Conservation (phyloP, 2,329 filamentous ascomycete species). For the Aspergillus alliaceus region DNA sequence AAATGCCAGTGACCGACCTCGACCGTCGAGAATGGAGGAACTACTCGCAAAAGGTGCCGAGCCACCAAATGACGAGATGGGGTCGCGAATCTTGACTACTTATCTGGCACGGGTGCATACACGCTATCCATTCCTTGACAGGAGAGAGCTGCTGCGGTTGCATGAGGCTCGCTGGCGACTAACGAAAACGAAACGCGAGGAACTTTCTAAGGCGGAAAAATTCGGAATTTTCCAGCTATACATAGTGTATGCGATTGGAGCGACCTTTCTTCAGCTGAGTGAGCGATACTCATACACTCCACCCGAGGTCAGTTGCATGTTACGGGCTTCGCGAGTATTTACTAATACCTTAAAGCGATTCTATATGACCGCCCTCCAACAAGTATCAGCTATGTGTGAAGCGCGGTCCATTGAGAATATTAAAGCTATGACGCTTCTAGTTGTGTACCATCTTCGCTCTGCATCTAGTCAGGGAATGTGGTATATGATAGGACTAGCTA, state of each 20-base stretch:
- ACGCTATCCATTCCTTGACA: constrained; percentile 53
- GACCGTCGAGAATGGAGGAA: constrained; percentile 41
- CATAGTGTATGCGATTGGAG: constrained; percentile 54
- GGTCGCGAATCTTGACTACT: constrained; percentile 44
- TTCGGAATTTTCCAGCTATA: constrained; percentile 55
- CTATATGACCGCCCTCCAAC: constrained; percentile 51
- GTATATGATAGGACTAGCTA: constrained; percentile 57
- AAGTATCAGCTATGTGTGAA: constrained; percentile 51
- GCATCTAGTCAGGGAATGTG: constrained; percentile 53
- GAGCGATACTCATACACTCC: constrained; percentile 46
- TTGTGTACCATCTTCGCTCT: constrained; percentile 53
- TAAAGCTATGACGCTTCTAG: constrained; percentile 53
- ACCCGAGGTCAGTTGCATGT: constrained; percentile 38
- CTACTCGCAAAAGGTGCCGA: constrained; percentile 45
- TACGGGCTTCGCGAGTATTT: background rate
- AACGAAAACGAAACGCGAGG: constrained; percentile 36
- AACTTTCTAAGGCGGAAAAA: constrained; percentile 35
- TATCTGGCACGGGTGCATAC: constrained; percentile 50
- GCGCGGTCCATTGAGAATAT: constrained; percentile 53
- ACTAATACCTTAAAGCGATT: constrained; percentile 38
- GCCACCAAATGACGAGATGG: constrained; percentile 49
- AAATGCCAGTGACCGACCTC: constrained; percentile 23
- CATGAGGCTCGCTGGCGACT: constrained; percentile 44
- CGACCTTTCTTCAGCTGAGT: constrained; percentile 50
- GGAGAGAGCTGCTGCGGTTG: constrained; percentile 46